These are phyloP conservation scores for Naganishia cerealis DNA, from an alignment of 1,284 basidiomycete genomes.

Conservation along the genomic window DNA sequence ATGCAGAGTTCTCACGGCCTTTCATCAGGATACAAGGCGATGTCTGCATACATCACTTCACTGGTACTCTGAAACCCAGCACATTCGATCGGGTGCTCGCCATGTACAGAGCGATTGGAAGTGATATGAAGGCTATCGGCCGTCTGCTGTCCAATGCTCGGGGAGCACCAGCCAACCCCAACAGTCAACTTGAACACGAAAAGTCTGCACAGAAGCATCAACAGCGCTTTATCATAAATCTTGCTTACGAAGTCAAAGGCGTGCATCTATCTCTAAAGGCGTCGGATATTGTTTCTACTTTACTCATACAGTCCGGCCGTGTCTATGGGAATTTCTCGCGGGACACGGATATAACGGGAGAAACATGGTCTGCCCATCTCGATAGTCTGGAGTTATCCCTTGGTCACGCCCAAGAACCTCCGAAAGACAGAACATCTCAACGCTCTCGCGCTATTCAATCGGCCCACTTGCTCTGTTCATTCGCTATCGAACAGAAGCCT, in stretches of 20 bases:
- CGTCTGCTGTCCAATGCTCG: constrained; percentile 10
- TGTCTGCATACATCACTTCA: constrained; percentile 48
- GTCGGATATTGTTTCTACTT: constrained; percentile 25
- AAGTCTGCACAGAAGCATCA: background rate
- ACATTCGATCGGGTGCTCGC: constrained; percentile 49
- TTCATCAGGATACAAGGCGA: constrained; percentile 37
- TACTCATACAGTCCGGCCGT: constrained; percentile 26
- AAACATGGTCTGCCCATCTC: constrained; percentile 11
- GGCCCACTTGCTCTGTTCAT: constrained; percentile 78
- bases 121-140: constrained; percentile 21
- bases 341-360: constrained; percentile 18
- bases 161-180: background rate
- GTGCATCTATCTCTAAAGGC: constrained; percentile 28
- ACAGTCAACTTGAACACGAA: background rate
- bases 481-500: constrained; percentile 55
- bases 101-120: constrained; percentile 45
- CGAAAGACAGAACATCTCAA: constrained; percentile 64
- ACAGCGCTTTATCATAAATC: constrained; percentile 23
- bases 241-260: constrained; percentile 15
- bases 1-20: constrained; percentile 9
- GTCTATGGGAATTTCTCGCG: constrained; percentile 24
- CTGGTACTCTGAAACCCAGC: constrained; percentile 49
- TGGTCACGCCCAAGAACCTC: constrained; percentile 41
- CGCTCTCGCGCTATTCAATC: constrained; percentile 50
- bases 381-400: constrained; percentile 37